Evolutionary conservation across 208 protist genomes (phyloP), one percentile per base, ranked within the genome.

Genomic region (Wallacemonas sp.): DNA sequence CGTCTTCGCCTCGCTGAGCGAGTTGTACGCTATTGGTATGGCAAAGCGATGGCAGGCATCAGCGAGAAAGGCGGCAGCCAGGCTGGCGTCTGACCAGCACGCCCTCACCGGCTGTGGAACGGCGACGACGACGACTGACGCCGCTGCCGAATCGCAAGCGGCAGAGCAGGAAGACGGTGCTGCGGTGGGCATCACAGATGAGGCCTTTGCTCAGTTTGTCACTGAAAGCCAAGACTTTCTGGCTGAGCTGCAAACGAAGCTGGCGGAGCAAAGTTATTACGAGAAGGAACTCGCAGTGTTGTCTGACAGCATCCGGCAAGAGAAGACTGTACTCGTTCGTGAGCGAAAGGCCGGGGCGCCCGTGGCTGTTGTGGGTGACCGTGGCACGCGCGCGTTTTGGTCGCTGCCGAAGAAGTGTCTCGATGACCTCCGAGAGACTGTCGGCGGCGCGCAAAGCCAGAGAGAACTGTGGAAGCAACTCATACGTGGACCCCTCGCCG

Each of bases 1-100:
- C 28, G 83, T 95, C 31, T 66, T 79, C 22, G 65, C 70, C 33
- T 82, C 83, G 1, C 55, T 90, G 34, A 64, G 79, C 27, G 83
- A 90, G 72, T 62, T 90, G 45, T 85, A 72, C 34, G 47, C 55
- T 27, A 66, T 66, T 8, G 38, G 75, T 56, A 6, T 83, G 28
- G 33, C 30, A 12, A 66, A 30, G 44, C 49, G 22, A 14, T 70
- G 53, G 56, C 21, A n/a, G 27, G 21, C 44, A 6, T 12, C 21
- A 5, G n/a, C 59, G n/a, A 44, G 49, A 0, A 46, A 66, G 27
- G 64, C 75, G n/a, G 58, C 70, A 27, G 33, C 38, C 14, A 22
- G 56, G 6, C 39, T 62, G 5, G 56, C 41, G 56, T 17, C 21
- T 2, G 51, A 38, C 15, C 51, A 62, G 41, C 38, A 47, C 39